A percentile compares a stretch with the other conserved stretches of the same genome.
Conservation (phyloP, 257 asterid genomes). For the Ajuga chamaepitys region DNA sequence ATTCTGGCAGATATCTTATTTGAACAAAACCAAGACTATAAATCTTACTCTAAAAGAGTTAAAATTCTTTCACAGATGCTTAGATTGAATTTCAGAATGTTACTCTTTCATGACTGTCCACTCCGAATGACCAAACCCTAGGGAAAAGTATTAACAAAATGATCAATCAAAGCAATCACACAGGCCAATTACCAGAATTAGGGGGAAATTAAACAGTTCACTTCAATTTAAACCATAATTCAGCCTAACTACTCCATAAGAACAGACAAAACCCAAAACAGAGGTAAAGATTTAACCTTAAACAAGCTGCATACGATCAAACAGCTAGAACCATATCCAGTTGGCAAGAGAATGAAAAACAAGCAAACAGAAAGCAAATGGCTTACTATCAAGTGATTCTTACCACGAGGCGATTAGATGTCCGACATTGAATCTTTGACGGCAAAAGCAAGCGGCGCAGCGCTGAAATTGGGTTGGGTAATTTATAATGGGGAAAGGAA, state of each 20-base stretch:
- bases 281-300: neutral
- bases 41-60: neutral
- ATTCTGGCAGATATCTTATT: constrained; percentile 20
- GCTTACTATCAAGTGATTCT: constrained; percentile 25
- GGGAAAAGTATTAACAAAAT: neutral
- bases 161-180: neutral
- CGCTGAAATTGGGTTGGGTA: constrained; percentile 5
- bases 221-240: constrained; percentile 9
- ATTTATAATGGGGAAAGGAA: constrained; percentile 7
- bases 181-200: neutral
- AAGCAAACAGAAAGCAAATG: constrained; percentile 5
- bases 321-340: constrained; percentile 5
- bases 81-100: neutral
- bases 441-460: constrained; percentile 15
- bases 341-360: neutral
- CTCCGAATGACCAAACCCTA: constrained; percentile 6
- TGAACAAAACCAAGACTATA: neutral
- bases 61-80: neutral
- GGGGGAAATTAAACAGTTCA: neutral
- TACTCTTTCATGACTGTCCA: neutral
- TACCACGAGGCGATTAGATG: neutral
- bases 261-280: neutral
- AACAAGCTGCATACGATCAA: neutral
- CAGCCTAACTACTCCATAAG: neutral
- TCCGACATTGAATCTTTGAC: constrained; percentile 14